Evolutionary conservation across 2,329 filamentous ascomycete genomes (phyloP).

Genomic region (Exophiala bonariae): DNA sequence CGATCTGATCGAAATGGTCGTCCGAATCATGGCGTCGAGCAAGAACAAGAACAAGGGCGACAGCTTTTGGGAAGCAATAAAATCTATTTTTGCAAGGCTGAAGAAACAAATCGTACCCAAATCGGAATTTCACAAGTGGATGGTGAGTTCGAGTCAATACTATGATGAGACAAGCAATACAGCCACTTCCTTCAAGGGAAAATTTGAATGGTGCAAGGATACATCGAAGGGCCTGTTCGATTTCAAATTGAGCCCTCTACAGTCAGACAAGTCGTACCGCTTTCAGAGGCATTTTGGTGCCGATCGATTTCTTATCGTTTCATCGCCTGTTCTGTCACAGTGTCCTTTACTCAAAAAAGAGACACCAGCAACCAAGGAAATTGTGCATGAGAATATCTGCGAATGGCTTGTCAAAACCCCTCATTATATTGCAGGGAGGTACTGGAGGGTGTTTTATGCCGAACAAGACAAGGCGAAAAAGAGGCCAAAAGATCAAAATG

Average conservation of each 20-base stretch:
- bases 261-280: slow-evolving; percentile 43
- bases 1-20: slow-evolving; percentile 1
- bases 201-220: slow-evolving; percentile 39
- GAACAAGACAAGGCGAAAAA: slow-evolving; percentile 39
- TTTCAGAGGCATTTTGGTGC: slow-evolving; percentile 48
- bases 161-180: slow-evolving; percentile 14
- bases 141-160: too few relatives aligned
- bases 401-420: slow-evolving; percentile 43
- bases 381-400: slow-evolving; percentile 37
- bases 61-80: too few relatives aligned
- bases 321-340: slow-evolving; percentile 30
- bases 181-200: slow-evolving; percentile 41
- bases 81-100: too few relatives aligned
- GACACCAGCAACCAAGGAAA: slow-evolving; percentile 3
- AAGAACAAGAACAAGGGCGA: not conserved
- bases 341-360: slow-evolving; percentile 11
- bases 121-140: too few relatives aligned
- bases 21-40: too few relatives aligned
- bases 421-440: slow-evolving; percentile 39
- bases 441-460: slow-evolving; percentile 46
- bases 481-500: slow-evolving; percentile 20
- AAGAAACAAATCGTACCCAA: too few relatives aligned
- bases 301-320: slow-evolving; percentile 46
- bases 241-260: slow-evolving; percentile 43
- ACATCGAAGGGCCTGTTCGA: slow-evolving; percentile 35